Evolutionary conservation across 805 yeast genomes (phyloP), one percentile per base, ranked within the genome.

Genomic region (Maudiozyma turicensis): DNA sequence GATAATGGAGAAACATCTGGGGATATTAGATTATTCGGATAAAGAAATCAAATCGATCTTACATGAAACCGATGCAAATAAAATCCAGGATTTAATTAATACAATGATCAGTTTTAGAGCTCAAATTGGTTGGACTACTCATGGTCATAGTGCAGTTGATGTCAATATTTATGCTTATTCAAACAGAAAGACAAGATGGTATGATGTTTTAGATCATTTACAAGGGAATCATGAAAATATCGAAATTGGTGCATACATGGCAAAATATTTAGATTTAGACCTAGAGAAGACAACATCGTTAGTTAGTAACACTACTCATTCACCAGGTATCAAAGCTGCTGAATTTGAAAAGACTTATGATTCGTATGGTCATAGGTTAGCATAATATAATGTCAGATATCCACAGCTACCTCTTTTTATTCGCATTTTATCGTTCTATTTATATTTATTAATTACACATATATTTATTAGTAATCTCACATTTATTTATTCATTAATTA

Each of bases 121-220:
- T 0, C 85, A 85, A 65, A 79, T 88, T 14, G 97, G 96, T n/a
- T 90, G 96, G 96, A 75, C 95, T 8, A 90, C 97, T 0, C 95
- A 88, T 60, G 98, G 97, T 32, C 98, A 90, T 66, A 82, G 95
- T 20, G 96, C 96, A 0, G 96, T 90, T 13, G 98, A 90, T 66
- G 96, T 90, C 37, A 90, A 91, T 60, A 85, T 91, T 45, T 90
- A 90, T 63, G 96, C 84, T 0, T 76, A 82, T 63, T 76, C 89
- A 33, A 83, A 83, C 57, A 78, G 75, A 29, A 70, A 72, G 45
- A 57, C 67, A 7, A 72, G 80, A 32, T 67, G 67, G 59, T 43
- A 53, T 2, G 58, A 72, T 54, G 56, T 77, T 8, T 62, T 69
- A 49, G 64, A 73, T 20, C 71, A 77, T 9, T 70, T 89, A 48